These are phyloP conservation scores for Plasmopara muralis DNA, from an alignment of 352 stramenopile species.

Conservation along the genomic window DNA sequence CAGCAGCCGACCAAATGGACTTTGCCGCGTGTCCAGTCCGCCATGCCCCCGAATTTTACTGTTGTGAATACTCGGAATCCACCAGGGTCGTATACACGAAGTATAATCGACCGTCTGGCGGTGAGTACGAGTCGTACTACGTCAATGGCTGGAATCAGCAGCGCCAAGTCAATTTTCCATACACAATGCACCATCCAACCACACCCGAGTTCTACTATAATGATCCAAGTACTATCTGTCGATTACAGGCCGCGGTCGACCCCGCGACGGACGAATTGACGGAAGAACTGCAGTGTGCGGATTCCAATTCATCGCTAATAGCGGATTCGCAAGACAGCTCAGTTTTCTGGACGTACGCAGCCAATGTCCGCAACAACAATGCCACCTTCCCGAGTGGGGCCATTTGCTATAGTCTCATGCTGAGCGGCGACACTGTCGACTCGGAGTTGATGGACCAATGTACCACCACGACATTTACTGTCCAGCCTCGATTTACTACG, in stretches of 20 bases:
- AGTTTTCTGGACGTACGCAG: conserved; percentile 49
- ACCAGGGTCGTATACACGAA: too few species aligned
- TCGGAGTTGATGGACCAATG: conserved; percentile 23
- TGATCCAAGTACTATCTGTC: conserved; percentile 38
- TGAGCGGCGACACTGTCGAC: conserved; percentile 28
- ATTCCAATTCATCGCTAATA: conserved; percentile 40
- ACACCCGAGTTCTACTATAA: conserved; percentile 51
- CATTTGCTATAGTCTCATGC: conserved; percentile 42
- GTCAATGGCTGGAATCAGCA: conserved; percentile 57
- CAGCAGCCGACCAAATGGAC: conserved; percentile 23
- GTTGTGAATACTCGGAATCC: too few species aligned
- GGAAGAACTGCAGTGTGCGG: conserved; percentile 41
- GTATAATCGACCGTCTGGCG: too few species aligned
- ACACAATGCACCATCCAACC: conserved; percentile 47
- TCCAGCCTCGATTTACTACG: conserved; percentile 41
- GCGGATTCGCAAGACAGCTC: conserved; percentile 38
- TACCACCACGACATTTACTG: conserved; percentile 8
- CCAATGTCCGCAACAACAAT: conserved; percentile 65
- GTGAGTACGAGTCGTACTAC: conserved; percentile 26
- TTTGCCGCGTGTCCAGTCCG: conserved; percentile 22
- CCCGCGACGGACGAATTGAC: conserved; percentile 12
- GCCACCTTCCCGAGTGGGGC: conserved; percentile 53
- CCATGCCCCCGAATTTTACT: too few species aligned
- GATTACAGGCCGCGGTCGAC: conserved; percentile 29
- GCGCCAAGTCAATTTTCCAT: conserved; percentile 48